These are phyloP conservation scores for Mangifera indica DNA, from an alignment of 345 rosid species.

Conservation along the genomic window DNA sequence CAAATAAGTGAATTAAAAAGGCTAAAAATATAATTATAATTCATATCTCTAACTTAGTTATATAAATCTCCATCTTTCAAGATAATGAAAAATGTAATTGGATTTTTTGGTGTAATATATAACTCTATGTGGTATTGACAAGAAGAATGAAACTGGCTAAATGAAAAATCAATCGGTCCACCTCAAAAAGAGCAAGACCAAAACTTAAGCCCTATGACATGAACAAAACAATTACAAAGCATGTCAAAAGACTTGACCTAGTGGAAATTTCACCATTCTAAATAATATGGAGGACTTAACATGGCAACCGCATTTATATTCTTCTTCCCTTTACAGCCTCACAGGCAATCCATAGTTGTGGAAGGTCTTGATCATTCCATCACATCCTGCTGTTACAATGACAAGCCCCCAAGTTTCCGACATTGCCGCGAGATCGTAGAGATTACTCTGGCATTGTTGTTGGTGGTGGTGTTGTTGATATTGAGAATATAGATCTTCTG, in stretches of 20 bases:
- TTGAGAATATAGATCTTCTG: slow-evolving; percentile 12
- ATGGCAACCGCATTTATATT: slow-evolving; percentile 13
- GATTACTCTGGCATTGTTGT: slow-evolving; percentile 1
- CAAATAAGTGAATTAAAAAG: too few relatives aligned
- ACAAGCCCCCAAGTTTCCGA: slow-evolving; percentile 73
- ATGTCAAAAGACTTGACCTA: slow-evolving; percentile 5
- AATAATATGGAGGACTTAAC: not conserved
- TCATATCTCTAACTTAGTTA: too few relatives aligned
- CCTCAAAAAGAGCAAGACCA: not conserved
- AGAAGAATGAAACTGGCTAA: not conserved
- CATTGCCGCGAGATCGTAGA: not conserved
- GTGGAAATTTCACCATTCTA: not conserved
- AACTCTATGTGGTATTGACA: not conserved
- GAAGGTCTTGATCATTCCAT: slow-evolving; percentile 70
- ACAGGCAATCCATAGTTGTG: slow-evolving; percentile 74
- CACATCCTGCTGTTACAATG: slow-evolving; percentile 72
- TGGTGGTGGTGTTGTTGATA: not conserved
- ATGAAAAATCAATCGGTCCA: not conserved
- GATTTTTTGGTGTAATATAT: not conserved
- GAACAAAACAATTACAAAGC: slow-evolving; percentile 1
- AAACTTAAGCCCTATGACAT: not conserved
- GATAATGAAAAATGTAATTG: not conserved
- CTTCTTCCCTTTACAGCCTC: slow-evolving; percentile 33
- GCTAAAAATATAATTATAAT: too few relatives aligned
- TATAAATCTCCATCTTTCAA: too few relatives aligned